Evolutionary conservation across 1,284 basidiomycete species (phyloP).

Genomic region (Vanrija sp.): DNA sequence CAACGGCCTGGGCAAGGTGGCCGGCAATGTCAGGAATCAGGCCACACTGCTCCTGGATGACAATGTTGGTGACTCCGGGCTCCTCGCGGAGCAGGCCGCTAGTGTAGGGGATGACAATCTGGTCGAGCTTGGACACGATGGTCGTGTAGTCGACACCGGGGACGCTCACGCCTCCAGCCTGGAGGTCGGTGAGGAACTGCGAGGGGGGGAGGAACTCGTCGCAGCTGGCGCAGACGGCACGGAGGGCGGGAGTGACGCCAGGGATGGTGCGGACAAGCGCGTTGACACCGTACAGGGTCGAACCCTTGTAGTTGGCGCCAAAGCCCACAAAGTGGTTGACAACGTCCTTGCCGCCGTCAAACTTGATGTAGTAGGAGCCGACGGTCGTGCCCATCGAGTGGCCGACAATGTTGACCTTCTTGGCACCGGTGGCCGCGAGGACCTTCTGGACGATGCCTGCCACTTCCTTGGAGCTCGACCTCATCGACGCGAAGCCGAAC

Average conservation of each 20-base stretch:
- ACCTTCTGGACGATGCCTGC: conserved; percentile 3
- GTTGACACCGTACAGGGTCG: conserved; percentile 9
- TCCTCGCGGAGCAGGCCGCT: conserved; percentile 1
- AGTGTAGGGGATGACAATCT: conserved; percentile 4
- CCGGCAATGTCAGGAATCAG: neutral
- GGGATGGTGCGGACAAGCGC: conserved; percentile 5
- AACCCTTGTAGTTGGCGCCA: conserved; percentile 9
- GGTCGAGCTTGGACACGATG: conserved; percentile 3
- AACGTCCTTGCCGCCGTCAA: conserved; percentile 1
- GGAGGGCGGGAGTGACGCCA: neutral
- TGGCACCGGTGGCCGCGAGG: conserved; percentile 1
- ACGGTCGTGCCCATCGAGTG: conserved; percentile 10
- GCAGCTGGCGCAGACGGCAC: conserved; percentile 1
- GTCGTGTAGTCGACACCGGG: conserved; percentile 8
- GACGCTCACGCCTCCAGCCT: conserved; percentile 1
- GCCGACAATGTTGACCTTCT: conserved; percentile 14
- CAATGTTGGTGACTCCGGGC: conserved; percentile 9
- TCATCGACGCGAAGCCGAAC: conserved; percentile 5
- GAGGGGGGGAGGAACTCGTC: conserved; percentile 4
- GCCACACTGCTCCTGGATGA: conserved; percentile 7
- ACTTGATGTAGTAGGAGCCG: conserved; percentile 10
- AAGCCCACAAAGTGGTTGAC: conserved; percentile 8
- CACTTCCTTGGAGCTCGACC: conserved; percentile 4
- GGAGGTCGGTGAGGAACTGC: conserved; percentile 2
- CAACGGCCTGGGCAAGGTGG: conserved; percentile 2